Percentiles rank a stretch among this genome's conserved stretches.
These are phyloP conservation scores for Colletotrichum kahawae DNA, from an alignment of 2,329 filamentous ascomycete species.

Conservation along the genomic window DNA sequence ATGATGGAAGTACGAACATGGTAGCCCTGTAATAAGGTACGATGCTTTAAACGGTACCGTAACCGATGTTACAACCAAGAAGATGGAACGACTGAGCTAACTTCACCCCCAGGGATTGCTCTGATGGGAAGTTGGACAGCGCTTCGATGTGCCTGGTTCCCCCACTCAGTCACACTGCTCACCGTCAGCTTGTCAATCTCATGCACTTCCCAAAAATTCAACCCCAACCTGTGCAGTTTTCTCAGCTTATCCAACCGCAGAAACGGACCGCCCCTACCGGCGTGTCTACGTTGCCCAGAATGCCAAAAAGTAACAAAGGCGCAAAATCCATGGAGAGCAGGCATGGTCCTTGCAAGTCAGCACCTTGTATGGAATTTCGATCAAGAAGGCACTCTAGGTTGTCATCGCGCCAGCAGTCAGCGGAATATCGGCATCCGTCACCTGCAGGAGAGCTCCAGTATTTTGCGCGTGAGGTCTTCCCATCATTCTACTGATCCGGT, in stretches of 20 bases:
- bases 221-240: slow-evolving; percentile 2
- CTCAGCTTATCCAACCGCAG: slow-evolving; percentile 31
- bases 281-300: slow-evolving; percentile 37
- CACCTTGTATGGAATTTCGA: slow-evolving; percentile 27
- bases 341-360: background rate
- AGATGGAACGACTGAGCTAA: background rate
- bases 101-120: background rate
- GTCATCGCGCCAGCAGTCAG: slow-evolving; percentile 28
- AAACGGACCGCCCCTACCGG: slow-evolving; percentile 47
- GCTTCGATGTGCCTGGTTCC: slow-evolving; percentile 26
- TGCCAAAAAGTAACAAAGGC: slow-evolving; percentile 28
- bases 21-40: background rate
- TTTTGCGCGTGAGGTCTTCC: background rate
- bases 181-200: slow-evolving; percentile 14
- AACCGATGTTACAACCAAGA: background rate
- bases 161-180: slow-evolving; percentile 20
- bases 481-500: slow-evolving; percentile 3
- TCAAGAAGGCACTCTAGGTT: slow-evolving; percentile 23
- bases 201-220: slow-evolving; percentile 18
- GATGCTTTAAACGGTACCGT: background rate
- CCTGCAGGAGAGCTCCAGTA: slow-evolving; percentile 16
- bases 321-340: slow-evolving; percentile 18
- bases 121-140: background rate
- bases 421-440: slow-evolving; percentile 28
- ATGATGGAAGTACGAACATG: background rate